Percentiles rank a stretch among this genome's conserved stretches.
Evolutionary conservation across 352 stramenopile species (phyloP).

Genomic region (Phytophthora tentaculata): DNA sequence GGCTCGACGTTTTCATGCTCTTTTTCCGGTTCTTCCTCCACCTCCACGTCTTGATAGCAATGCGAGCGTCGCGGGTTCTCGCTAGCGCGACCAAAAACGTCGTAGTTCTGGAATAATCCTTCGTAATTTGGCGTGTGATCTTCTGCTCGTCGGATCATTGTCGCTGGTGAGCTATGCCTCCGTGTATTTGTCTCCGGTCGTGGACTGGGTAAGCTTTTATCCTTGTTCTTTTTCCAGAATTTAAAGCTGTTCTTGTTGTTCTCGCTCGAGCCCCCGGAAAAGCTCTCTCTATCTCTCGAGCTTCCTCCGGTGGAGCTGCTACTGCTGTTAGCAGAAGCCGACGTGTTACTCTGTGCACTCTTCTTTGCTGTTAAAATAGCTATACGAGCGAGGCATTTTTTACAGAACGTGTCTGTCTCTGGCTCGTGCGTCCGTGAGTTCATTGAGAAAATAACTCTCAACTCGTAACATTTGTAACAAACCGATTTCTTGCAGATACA

Average conservation of each 20-base stretch:
- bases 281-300: slow-evolving; percentile 21
- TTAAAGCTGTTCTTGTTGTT: slow-evolving; percentile 20
- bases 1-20: slow-evolving; percentile 26
- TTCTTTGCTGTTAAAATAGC: slow-evolving; percentile 29
- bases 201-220: slow-evolving; percentile 2
- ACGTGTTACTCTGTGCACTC: slow-evolving; percentile 18
- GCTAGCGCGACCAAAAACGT: slow-evolving; percentile 23
- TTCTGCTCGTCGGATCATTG: slow-evolving; percentile 9
- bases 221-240: slow-evolving; percentile 36
- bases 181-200: slow-evolving; percentile 8
- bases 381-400: slow-evolving; percentile 45
- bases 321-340: slow-evolving; percentile 16
- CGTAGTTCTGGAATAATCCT: slow-evolving; percentile 42
- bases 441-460: slow-evolving; percentile 44
- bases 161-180: slow-evolving; percentile 18
- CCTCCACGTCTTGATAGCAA: background rate
- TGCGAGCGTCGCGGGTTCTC: slow-evolving; percentile 5
- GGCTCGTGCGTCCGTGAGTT: slow-evolving; percentile 36
- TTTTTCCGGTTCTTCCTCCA: slow-evolving; percentile 22
- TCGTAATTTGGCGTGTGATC: slow-evolving; percentile 50
- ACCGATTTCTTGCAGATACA: slow-evolving; percentile 60
- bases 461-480: slow-evolving; percentile 42
- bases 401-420: slow-evolving; percentile 50
- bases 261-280: slow-evolving; percentile 22
- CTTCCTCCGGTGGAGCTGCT: slow-evolving; percentile 28